Conservation (phyloP, 768 basidiomycete species). For the Nidularia sp. region DNA sequence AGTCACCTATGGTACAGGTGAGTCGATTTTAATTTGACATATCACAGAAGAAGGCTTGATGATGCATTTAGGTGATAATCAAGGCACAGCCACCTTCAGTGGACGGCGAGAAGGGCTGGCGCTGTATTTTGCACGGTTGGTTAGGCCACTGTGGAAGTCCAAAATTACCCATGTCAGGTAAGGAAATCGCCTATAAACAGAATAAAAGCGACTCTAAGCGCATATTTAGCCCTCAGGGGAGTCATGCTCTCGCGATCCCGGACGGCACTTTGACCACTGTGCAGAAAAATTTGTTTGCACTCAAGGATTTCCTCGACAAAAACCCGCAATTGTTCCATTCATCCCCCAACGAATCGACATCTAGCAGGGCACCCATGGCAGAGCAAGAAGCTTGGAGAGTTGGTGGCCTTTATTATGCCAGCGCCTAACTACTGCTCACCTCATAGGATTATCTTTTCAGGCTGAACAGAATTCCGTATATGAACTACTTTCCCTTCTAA, state of each 20-base stretch:
- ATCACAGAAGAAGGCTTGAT: not conserved
- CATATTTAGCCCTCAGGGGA: conserved; percentile 20
- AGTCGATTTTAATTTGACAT: conserved; percentile 10
- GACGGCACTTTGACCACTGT: conserved; percentile 63
- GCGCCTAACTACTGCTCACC: not conserved
- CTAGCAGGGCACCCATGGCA: conserved; percentile 50
- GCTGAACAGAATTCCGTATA: conserved; percentile 80
- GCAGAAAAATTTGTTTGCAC: conserved; percentile 73
- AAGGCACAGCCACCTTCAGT: conserved; percentile 76
- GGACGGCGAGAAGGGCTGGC: conserved; percentile 87
- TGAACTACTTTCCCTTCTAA: conserved; percentile 71
- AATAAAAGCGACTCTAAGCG: too few relatives aligned
- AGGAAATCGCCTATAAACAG: too few relatives aligned
- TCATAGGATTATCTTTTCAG: conserved; percentile 29
- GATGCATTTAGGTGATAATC: conserved; percentile 47
- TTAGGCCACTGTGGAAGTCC: conserved; percentile 84
- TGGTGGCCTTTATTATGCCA: conserved; percentile 5
- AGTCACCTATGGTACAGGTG: conserved; percentile 72
- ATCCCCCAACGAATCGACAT: conserved; percentile 64
- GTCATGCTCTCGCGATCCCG: conserved; percentile 59
- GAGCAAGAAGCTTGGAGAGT: conserved; percentile 94
- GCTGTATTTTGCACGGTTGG: conserved; percentile 79
- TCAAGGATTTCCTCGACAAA: conserved; percentile 74
- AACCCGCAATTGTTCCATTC: conserved; percentile 86
- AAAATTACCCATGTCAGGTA: conserved; percentile 71